These are phyloP conservation scores for Aphanomyces cochlioides DNA, from an alignment of 352 stramenopile species.

Conservation along the genomic window DNA sequence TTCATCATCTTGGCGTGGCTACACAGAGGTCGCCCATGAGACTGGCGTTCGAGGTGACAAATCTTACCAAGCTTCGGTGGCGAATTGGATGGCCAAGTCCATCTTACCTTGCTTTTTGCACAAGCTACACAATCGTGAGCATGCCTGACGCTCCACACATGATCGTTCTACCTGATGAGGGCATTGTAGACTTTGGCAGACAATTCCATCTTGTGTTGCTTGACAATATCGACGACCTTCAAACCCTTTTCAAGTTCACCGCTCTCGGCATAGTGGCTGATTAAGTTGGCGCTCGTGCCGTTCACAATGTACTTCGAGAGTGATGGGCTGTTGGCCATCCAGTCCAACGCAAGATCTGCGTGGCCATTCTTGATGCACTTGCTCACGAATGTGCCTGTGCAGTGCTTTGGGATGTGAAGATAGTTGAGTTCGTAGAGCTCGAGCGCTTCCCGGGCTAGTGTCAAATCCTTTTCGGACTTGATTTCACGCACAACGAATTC, in stretches of 20 bases:
- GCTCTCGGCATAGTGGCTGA: slow-evolving; percentile 54
- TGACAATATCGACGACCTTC: slow-evolving; percentile 56
- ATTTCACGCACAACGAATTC: slow-evolving; percentile 79
- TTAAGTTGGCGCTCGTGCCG: slow-evolving; percentile 70
- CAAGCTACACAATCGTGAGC: slow-evolving; percentile 2
- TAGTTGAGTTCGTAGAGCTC: slow-evolving; percentile 76
- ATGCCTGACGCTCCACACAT: slow-evolving; percentile 22
- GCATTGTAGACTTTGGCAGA: slow-evolving; percentile 76
- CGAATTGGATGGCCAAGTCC: slow-evolving; percentile 56
- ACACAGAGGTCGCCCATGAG: background rate
- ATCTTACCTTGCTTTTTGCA: slow-evolving; percentile 52
- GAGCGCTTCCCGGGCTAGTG: slow-evolving; percentile 63
- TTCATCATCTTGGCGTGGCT: slow-evolving; percentile 63
- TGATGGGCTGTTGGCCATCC: slow-evolving; percentile 63
- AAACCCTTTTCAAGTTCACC: slow-evolving; percentile 56
- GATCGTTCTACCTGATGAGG: slow-evolving; percentile 46
- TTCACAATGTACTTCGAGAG: slow-evolving; percentile 73
- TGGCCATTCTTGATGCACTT: slow-evolving; percentile 56
- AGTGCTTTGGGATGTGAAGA: slow-evolving; percentile 62
- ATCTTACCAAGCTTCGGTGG: slow-evolving; percentile 50
- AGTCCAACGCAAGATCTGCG: slow-evolving; percentile 63
- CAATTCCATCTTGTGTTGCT: slow-evolving; percentile 41
- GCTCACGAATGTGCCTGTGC: slow-evolving; percentile 58
- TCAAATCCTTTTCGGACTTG: slow-evolving; percentile 65
- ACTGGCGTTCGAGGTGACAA: background rate